phyloP scores from a whole-genome alignment of 179 eudicot genomes.

The Patellifolia procumbens region DNA sequence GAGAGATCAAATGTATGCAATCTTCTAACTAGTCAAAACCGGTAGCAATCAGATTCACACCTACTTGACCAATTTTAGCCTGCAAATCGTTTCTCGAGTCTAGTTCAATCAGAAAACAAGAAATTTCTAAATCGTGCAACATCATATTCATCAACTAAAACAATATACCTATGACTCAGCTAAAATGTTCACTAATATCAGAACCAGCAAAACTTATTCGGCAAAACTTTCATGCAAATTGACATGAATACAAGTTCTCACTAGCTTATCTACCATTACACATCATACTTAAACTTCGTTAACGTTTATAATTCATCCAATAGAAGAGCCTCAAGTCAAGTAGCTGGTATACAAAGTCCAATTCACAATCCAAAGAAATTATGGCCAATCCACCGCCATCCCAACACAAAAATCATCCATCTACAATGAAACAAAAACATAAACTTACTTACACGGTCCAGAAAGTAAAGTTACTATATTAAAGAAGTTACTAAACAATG shows the following conservation, averaged over 20 bases:
- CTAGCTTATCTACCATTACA: too few species aligned
- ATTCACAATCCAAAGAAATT: constrained; percentile 40
- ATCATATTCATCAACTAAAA: neutral
- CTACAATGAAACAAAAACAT: constrained; percentile 42
- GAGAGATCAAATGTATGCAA: too few species aligned
- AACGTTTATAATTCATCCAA: constrained; percentile 12
- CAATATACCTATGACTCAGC: neutral
- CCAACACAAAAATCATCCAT: constrained; percentile 56
- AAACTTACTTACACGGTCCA: constrained; percentile 34
- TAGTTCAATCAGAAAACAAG: neutral
- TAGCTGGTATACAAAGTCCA: constrained; percentile 35
- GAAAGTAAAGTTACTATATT: constrained; percentile 16
- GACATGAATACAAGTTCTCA: neutral
- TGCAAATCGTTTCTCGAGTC: neutral
- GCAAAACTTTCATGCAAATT: neutral
- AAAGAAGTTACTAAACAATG: constrained; percentile 18
- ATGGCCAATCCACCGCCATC: constrained; percentile 34
- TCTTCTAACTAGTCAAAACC: neutral
- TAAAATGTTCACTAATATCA: neutral
- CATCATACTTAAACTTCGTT: neutral
- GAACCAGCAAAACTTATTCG: neutral
- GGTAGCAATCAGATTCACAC: neutral
- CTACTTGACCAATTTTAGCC: neutral
- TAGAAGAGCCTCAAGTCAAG: constrained; percentile 30
- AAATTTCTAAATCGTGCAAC: constrained; percentile 4